Evolutionary conservation across 2,329 filamentous ascomycete genomes (phyloP).

Genomic region (Amylocarpus encephaloides): DNA sequence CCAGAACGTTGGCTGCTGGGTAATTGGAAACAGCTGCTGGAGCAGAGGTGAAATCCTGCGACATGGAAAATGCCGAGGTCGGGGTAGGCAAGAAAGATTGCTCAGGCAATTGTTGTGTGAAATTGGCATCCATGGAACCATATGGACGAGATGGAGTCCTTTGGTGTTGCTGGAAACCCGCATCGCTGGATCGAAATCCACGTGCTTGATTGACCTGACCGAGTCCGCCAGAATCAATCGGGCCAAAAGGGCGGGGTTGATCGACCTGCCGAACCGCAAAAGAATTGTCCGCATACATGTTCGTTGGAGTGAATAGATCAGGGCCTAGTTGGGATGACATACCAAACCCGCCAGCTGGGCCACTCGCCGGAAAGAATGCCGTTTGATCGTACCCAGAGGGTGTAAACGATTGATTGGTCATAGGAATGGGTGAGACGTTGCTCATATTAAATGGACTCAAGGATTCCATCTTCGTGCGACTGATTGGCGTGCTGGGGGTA

Average conservation of each 20-base stretch:
- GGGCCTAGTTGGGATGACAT: conserved; percentile 18
- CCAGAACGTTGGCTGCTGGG: conserved; percentile 21
- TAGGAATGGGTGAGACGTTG: conserved; percentile 21
- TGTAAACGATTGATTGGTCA: conserved; percentile 17
- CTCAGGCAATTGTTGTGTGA: conserved; percentile 14
- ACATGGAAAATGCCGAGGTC: conserved; percentile 18
- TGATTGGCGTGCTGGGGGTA: conserved; percentile 26
- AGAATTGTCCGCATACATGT: conserved; percentile 17
- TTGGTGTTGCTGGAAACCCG: conserved; percentile 17
- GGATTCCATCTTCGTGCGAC: conserved; percentile 23
- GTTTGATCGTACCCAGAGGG: conserved; percentile 19
- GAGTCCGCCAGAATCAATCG: conserved; percentile 14
- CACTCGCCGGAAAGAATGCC: conserved; percentile 16
- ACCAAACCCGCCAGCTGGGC: conserved; percentile 12
- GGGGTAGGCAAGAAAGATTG: conserved; percentile 19
- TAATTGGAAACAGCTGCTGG: conserved; percentile 22
- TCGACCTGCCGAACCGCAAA: conserved; percentile 19
- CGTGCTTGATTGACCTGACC: conserved; percentile 14
- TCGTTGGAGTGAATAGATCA: conserved; percentile 15
- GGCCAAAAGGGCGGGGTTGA: conserved; percentile 16
- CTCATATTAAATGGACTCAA: conserved; percentile 24
- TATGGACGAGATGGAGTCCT: conserved; percentile 12
- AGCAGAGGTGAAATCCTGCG: conserved; percentile 22
- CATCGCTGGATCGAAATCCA: conserved; percentile 16
- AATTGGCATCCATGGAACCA: conserved; percentile 16